A percentile compares a stretch with the other conserved stretches of the same genome.
Evolutionary conservation across 805 yeast genomes (phyloP).

Genomic region (Naumovozyma baii): DNA sequence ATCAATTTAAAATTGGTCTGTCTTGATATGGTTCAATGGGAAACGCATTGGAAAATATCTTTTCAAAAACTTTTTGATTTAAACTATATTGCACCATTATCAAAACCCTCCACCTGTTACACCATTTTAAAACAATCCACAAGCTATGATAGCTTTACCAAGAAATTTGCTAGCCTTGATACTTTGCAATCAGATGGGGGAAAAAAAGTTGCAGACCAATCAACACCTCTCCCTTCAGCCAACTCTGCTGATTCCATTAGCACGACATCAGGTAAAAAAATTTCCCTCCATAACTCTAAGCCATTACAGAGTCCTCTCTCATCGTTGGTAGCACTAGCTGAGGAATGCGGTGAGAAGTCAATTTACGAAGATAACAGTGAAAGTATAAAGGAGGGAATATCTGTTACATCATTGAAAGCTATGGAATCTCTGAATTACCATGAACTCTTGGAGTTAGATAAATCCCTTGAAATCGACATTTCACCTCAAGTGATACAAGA

Average conservation of each 20-base stretch:
- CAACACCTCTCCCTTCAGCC: not conserved
- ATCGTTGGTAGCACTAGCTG: slow-evolving; percentile 5
- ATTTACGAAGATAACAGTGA: not conserved
- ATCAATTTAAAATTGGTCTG: slow-evolving; percentile 13
- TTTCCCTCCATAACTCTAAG: slow-evolving; percentile 14
- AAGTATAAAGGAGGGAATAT: not conserved
- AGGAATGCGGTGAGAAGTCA: not conserved
- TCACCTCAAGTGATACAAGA: slow-evolving; percentile 8
- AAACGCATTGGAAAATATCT: slow-evolving; percentile 17
- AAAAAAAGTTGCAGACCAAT: not conserved
- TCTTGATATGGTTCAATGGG: slow-evolving; percentile 21
- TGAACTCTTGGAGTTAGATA: slow-evolving; percentile 19
- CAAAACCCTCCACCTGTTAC: not conserved
- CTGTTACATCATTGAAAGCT: slow-evolving; percentile 12
- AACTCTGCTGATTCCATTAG: not conserved
- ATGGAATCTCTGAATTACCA: slow-evolving; percentile 20
- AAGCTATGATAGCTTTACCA: not conserved
- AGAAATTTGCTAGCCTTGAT: not conserved
- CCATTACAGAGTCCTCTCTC: slow-evolving; percentile 12
- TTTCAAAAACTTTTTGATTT: slow-evolving; percentile 12
- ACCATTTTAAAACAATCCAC: not conserved
- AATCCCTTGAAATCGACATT: slow-evolving; percentile 13
- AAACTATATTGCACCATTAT: not conserved
- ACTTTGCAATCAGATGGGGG: not conserved
- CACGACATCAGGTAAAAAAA: not conserved